A percentile compares a stretch with the other conserved stretches of the same genome.
These are phyloP conservation scores for Cymbopogon citratus DNA, from an alignment of 176 grass and related monocot species.

Conservation along the genomic window DNA sequence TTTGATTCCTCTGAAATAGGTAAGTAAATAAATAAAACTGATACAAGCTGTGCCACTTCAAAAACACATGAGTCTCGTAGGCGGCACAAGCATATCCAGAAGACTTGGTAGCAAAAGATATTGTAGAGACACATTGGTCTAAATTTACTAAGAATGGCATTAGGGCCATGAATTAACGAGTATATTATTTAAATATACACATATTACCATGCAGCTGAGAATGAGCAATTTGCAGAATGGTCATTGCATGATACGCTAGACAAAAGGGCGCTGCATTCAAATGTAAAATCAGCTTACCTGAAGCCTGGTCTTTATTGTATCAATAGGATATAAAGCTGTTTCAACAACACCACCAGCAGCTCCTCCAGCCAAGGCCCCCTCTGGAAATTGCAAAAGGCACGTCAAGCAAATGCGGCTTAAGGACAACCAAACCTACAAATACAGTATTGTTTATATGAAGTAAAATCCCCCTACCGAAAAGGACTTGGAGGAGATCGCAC, in stretches of 20 bases:
- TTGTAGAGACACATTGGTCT: background rate
- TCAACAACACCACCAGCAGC: conserved; percentile 5
- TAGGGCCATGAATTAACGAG: background rate
- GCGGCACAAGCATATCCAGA: background rate
- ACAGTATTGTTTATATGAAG: too few species aligned
- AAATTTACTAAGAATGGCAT: background rate
- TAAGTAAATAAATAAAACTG: background rate
- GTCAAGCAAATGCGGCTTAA: background rate
- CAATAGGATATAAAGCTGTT: conserved; percentile 6
- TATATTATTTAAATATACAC: background rate
- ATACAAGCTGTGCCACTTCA: background rate
- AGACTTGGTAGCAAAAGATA: background rate
- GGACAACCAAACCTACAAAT: background rate
- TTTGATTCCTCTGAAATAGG: background rate
- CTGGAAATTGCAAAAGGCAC: background rate
- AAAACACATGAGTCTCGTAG: background rate
- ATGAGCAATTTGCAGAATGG: background rate
- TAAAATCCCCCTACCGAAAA: background rate
- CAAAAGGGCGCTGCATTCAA: background rate
- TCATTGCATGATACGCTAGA: background rate
- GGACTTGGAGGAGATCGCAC: background rate
- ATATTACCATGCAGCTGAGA: background rate
- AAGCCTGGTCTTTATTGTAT: conserved; percentile 18
- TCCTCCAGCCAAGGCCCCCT: background rate
- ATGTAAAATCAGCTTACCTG: background rate